Evolutionary conservation across 495 filamentous ascomycete genomes (phyloP).

Genomic region (Penicillium egyptiacum): DNA sequence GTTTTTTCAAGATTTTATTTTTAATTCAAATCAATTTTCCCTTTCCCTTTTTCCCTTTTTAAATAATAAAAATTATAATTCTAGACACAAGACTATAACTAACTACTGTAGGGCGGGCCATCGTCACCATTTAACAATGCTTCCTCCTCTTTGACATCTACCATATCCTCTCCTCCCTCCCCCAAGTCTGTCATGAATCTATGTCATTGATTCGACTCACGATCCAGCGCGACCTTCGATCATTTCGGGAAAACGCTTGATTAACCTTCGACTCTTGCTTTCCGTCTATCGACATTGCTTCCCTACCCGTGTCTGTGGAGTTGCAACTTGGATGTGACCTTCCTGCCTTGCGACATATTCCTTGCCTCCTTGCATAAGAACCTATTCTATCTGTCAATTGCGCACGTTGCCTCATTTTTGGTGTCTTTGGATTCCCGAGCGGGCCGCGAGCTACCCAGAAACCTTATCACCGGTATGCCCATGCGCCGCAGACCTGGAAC

Average conservation of each 20-base stretch:
- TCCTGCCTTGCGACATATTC: slow-evolving; percentile 2
- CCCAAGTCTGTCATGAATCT: slow-evolving; percentile 9
- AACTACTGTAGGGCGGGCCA: slow-evolving; percentile 17
- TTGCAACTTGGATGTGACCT: slow-evolving; percentile 18
- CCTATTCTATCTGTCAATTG: slow-evolving; percentile 10
- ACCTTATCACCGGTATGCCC: slow-evolving; percentile 27
- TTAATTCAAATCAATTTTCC: slow-evolving; percentile 7
- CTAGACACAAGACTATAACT: slow-evolving; percentile 20
- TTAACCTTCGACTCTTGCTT: slow-evolving; percentile 15
- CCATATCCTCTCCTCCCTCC: slow-evolving; percentile 36
- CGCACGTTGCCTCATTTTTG: slow-evolving; percentile 24
- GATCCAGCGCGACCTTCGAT: not conserved
- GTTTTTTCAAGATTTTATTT: slow-evolving; percentile 10
- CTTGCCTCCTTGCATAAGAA: slow-evolving; percentile 23
- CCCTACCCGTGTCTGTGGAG: not conserved
- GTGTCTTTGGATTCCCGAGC: slow-evolving; percentile 23
- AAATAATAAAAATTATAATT: slow-evolving; percentile 10
- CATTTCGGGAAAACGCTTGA: not conserved
- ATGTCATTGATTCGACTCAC: slow-evolving; percentile 1
- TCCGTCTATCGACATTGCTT: slow-evolving; percentile 5
- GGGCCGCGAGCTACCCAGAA: slow-evolving; percentile 26
- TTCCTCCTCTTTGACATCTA: slow-evolving; percentile 13
- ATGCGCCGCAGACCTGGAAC: slow-evolving; percentile 2
- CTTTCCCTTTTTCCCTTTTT: slow-evolving; percentile 15
- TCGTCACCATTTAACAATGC: slow-evolving; percentile 14